Base-by-base conservation (phyloP, 2,329 filamentous ascomycete species). In the Alternaria gaisen region DNA sequence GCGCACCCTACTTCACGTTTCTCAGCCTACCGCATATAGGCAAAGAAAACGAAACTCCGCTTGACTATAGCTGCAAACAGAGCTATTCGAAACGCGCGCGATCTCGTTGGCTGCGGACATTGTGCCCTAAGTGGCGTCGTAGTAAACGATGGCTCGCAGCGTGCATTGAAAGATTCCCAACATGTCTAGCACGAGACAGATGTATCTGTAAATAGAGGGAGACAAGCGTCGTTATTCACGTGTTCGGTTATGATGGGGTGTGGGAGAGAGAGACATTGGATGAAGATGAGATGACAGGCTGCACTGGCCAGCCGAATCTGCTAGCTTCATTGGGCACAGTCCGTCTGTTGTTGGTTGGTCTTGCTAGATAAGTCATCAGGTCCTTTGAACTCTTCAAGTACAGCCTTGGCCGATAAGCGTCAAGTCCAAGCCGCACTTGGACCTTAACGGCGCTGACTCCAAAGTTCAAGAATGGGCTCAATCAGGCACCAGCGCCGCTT, bases 301-400 rank as follows among this genome's bases (percentile, higher is more conserved):
- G 30, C 12, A 5, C 28, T 14, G n/a, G 28, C 6, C 44, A 22
- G 32, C 20, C 44, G 6, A 34, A 18, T n/a, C 18, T 1, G 16
- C 41, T 40, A 51, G 32, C 32, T 40, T 36, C 32, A n/a, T 40
- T 11, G 4, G 20, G 7, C 22, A 38, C 18, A 20, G 32, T 11
- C n/a, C n/a, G 2, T 20, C 4, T 20, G 4, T 5, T 3, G n/a
- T 0, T 14, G 32, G 32, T 14, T 36, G 14, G 12, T 32, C 10
- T 12, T 11, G 11, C 5, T 10, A 10, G 30, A 10, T 10, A 10
- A 12, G 11, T 32, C 0, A 0, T 32, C 11, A 32, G 30, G 10
- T 12, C 10, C 5, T 32, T 12, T 0, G 4, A 32, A 12, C 11
- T 32, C 30, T 12, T 12, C 0, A 0, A 12, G 10, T 12, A 32